Percentiles rank a stretch among this genome's conserved stretches.
phyloP scores from a whole-genome alignment of 139 green algal genomes.

The Trebouxia sp. region DNA sequence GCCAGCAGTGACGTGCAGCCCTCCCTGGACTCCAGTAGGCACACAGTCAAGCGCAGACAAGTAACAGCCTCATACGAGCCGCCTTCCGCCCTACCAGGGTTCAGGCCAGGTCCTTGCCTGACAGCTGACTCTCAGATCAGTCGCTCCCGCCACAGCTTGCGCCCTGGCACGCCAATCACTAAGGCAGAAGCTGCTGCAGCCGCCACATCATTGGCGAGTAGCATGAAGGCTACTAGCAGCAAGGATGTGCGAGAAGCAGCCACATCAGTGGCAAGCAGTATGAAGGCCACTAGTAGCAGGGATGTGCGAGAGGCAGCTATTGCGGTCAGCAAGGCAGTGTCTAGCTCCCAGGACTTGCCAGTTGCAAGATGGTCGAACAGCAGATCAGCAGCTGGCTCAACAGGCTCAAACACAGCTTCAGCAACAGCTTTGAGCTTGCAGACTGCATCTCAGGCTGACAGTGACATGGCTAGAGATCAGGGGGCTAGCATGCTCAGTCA shows the following conservation, averaged over 20 bases:
- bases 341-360: neutral
- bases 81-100: neutral
- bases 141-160: neutral
- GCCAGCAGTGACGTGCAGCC: neutral
- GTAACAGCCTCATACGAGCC: neutral
- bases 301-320: too few species aligned
- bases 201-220: too few species aligned
- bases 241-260: too few species aligned
- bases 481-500: too few species aligned
- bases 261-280: too few species aligned
- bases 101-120: neutral
- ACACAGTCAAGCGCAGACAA: neutral
- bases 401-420: neutral
- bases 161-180: neutral
- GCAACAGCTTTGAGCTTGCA: too few species aligned
- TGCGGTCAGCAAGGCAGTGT: too few species aligned
- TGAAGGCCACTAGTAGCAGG: too few species aligned
- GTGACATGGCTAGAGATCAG: too few species aligned
- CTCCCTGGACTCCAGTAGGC: neutral
- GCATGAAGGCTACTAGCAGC: too few species aligned
- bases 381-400: neutral
- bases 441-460: too few species aligned
- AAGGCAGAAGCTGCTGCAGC: neutral
- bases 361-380: neutral
- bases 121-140: neutral